Conservation (phyloP, 2,329 filamentous ascomycete species). For the Sphaerulina vaccinii region DNA sequence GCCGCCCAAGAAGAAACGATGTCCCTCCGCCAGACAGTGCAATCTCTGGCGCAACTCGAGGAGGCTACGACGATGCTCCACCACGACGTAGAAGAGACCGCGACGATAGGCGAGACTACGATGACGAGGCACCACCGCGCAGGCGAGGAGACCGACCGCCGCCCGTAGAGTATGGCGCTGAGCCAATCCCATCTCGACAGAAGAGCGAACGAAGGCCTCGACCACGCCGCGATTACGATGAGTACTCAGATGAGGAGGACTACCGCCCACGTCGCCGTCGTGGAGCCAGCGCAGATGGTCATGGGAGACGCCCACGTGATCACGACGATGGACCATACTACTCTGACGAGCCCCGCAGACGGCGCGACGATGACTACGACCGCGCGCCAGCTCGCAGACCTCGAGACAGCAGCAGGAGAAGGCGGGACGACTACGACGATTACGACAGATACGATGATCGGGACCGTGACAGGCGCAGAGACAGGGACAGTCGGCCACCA, state of each 20-base stretch:
- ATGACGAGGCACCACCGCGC: conserved; percentile 30
- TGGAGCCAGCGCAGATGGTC: conserved; percentile 13
- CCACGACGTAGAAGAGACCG: conserved; percentile 20
- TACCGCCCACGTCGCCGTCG: conserved; percentile 24
- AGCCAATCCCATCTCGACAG: conserved; percentile 30
- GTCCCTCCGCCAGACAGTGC: conserved; percentile 23
- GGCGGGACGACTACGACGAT: conserved; percentile 29
- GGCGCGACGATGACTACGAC: conserved; percentile 27
- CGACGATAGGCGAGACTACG: conserved; percentile 24
- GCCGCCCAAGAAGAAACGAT: conserved; percentile 15
- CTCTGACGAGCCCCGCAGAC: conserved; percentile 25
- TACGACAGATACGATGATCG: conserved; percentile 26
- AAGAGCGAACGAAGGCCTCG: conserved; percentile 27
- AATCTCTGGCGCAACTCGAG: conserved; percentile 17
- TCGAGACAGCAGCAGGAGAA: conserved; percentile 23
- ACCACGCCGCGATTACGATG: conserved; percentile 28
- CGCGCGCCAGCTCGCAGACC: conserved; percentile 11
- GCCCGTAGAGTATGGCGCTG: conserved; percentile 33
- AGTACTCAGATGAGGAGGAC: conserved; percentile 27
- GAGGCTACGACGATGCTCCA: conserved; percentile 22
- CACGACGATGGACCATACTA: conserved; percentile 27
- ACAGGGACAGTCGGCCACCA: conserved; percentile 21
- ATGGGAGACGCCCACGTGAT: conserved; percentile 23
- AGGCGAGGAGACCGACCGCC: conserved; percentile 26
- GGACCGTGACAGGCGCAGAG: conserved; percentile 22